Evolutionary conservation across 2,329 filamentous ascomycete species (phyloP).

Genomic region (Ceratocystis destructans): DNA sequence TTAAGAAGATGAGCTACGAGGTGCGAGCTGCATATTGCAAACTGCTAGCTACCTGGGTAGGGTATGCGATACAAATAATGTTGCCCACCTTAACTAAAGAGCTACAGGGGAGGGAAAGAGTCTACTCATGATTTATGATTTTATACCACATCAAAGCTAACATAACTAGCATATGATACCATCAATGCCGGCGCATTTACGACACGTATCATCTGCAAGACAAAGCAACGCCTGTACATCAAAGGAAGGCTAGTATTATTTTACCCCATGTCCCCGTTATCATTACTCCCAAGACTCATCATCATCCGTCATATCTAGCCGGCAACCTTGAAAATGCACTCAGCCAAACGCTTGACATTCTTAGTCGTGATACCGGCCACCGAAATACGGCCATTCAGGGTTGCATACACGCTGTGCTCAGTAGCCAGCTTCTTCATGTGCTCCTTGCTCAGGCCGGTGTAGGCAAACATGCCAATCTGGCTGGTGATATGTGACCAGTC

Average conservation of each 20-base stretch:
- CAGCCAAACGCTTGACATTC: conserved; percentile 67
- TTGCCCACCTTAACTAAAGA: background rate
- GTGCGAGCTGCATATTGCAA: too few relatives aligned
- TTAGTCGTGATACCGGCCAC: conserved; percentile 70
- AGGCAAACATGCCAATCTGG: conserved; percentile 99
- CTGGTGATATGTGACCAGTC: conserved; percentile 98
- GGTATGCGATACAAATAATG: conserved; percentile 11
- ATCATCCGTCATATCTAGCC: conserved; percentile 32
- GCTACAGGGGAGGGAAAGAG: background rate
- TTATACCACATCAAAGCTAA: background rate
- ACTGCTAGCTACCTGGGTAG: too few relatives aligned
- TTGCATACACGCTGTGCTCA: conserved; percentile 96
- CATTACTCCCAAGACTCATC: background rate
- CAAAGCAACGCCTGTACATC: background rate
- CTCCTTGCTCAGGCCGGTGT: conserved; percentile 79
- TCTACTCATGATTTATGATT: background rate
- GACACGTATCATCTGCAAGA: background rate
- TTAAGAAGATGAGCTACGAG: conserved; percentile 21
- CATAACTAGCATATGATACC: background rate
- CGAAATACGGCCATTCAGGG: conserved; percentile 78
- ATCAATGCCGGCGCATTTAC: background rate
- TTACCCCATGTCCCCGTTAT: background rate
- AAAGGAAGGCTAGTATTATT: conserved; percentile 17
- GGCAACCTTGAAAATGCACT: conserved; percentile 75
- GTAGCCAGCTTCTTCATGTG: conserved; percentile 87